A percentile compares a stretch with the other conserved stretches of the same genome.
Evolutionary conservation across 1,139 yeast genomes (phyloP).

Genomic region (Kluyveromyces sp.): DNA sequence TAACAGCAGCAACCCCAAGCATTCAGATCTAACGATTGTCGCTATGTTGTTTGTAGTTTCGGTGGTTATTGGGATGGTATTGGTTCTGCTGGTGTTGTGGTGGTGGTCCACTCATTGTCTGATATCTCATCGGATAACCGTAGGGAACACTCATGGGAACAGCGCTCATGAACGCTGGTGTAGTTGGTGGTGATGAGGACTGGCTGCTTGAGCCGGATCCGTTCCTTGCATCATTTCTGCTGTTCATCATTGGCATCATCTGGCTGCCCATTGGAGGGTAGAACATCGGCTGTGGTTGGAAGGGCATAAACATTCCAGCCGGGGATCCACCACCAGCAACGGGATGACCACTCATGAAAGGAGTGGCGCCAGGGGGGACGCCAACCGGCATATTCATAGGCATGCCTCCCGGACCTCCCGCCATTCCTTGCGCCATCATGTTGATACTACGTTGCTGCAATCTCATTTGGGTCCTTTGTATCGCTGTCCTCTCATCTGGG

Average conservation of each 20-base stretch:
- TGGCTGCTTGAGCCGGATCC: conserved; percentile 16
- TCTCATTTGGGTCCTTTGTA: conserved; percentile 27
- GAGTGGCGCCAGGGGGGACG: conserved; percentile 19
- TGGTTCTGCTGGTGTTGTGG: conserved; percentile 6
- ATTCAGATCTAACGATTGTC: conserved; percentile 10
- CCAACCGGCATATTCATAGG: conserved; percentile 27
- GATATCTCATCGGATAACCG: conserved; percentile 28
- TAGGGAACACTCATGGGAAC: conserved; percentile 23
- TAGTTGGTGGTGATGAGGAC: conserved; percentile 24
- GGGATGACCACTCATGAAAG: conserved; percentile 24
- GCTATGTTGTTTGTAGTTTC: conserved; percentile 17
- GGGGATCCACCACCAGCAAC: conserved; percentile 14
- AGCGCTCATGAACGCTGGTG: conserved; percentile 25
- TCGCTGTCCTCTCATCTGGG: conserved; percentile 33
- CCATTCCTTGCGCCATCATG: conserved; percentile 22
- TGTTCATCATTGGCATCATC: conserved; percentile 27
- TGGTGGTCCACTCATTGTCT: conserved; percentile 21
- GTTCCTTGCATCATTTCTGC: conserved; percentile 14
- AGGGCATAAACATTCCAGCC: conserved; percentile 30
- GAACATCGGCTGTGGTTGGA: conserved; percentile 32
- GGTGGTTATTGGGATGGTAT: conserved; percentile 13
- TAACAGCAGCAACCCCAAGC: not conserved
- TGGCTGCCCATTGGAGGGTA: conserved; percentile 29
- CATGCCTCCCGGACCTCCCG: conserved; percentile 19
- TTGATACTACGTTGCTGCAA: conserved; percentile 31